These are phyloP conservation scores for Xylaria telfairii DNA, from an alignment of 495 filamentous ascomycete species.

Conservation along the genomic window DNA sequence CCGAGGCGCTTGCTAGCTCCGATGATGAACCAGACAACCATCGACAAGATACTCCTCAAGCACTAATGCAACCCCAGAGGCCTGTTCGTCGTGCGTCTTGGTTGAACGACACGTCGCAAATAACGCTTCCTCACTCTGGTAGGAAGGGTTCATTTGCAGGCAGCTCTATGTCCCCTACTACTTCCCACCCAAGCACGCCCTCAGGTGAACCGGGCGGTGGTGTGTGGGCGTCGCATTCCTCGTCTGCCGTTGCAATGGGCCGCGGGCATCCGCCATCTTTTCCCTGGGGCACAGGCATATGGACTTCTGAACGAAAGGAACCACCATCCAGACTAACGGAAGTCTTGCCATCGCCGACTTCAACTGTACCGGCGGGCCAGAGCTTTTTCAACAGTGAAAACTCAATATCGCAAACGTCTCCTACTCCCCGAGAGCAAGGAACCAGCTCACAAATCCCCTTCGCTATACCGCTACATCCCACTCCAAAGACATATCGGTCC, in stretches of 20 bases:
- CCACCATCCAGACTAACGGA: conserved; percentile 75
- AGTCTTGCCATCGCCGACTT: conserved; percentile 78
- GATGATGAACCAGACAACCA: conserved; percentile 80
- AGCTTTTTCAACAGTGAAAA: conserved; percentile 53
- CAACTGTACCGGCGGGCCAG: conserved; percentile 58
- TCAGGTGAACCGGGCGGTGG: conserved; percentile 62
- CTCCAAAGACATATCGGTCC: conserved; percentile 90
- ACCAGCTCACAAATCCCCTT: conserved; percentile 78
- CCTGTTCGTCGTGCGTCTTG: conserved; percentile 65
- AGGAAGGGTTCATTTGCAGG: conserved; percentile 68
- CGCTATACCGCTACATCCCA: conserved; percentile 87
- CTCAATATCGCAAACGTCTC: conserved; percentile 48
- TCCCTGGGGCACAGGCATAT: conserved; percentile 77
- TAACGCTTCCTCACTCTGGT: conserved; percentile 42
- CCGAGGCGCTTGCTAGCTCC: conserved; percentile 89
- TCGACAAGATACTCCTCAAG: conserved; percentile 54
- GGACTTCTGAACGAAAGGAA: conserved; percentile 79
- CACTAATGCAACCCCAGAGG: conserved; percentile 52
- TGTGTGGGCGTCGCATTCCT: conserved; percentile 65
- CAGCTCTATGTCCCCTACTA: conserved; percentile 73
- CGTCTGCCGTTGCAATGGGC: conserved; percentile 55
- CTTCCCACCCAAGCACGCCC: conserved; percentile 77
- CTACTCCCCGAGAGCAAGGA: conserved; percentile 49
- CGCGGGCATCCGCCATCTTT: conserved; percentile 68
- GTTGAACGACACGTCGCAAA: conserved; percentile 64